A percentile compares a stretch with the other conserved stretches of the same genome.
Conservation (phyloP, 73 alveolate species). For the Breviolum minutum region DNA sequence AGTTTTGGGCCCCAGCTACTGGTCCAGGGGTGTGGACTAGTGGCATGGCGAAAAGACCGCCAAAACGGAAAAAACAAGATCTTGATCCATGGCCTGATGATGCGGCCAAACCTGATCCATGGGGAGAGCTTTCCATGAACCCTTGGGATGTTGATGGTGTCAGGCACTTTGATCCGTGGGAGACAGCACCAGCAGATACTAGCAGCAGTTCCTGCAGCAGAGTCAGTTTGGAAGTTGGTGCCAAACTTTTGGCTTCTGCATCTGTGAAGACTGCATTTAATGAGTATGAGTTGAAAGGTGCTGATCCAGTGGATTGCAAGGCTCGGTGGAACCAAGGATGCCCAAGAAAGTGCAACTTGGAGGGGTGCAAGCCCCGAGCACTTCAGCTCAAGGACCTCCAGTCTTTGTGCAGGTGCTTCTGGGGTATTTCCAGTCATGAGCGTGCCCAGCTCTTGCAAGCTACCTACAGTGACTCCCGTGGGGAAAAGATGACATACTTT, state of each 20-base stretch:
- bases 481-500: background rate
- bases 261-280: background rate
- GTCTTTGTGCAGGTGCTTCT: background rate
- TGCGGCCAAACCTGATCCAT: background rate
- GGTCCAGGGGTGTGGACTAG: too few relatives aligned
- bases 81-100: background rate
- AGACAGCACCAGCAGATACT: background rate
- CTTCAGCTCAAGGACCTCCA: background rate
- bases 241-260: background rate
- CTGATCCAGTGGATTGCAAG: background rate
- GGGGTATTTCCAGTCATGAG: background rate
- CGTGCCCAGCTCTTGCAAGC: background rate
- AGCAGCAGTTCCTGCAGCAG: too few relatives aligned
- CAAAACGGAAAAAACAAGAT: too few relatives aligned
- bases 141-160: background rate
- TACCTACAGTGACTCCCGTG: too few relatives aligned
- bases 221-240: background rate
- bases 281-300: background rate
- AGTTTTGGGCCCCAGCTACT: too few relatives aligned
- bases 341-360: background rate
- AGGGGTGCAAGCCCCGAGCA: background rate
- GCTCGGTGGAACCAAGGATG: background rate
- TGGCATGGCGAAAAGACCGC: too few relatives aligned
- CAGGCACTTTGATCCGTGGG: background rate
- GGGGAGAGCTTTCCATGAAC: background rate